These are phyloP conservation scores for Blakeslea trispora DNA, from an alignment of 371 early-diverging fungal species.

Conservation along the genomic window DNA sequence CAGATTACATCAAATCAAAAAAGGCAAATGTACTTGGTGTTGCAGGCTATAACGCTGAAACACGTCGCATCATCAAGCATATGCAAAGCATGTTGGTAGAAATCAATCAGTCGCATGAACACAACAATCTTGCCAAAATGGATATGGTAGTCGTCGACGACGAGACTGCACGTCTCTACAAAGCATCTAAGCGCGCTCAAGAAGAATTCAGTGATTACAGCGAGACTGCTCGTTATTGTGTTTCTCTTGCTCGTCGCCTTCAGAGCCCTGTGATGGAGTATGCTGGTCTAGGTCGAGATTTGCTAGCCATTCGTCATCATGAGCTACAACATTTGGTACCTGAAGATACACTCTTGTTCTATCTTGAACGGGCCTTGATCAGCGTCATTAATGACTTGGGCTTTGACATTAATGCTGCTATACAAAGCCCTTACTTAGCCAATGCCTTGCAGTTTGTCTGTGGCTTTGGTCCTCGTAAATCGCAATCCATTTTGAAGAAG, in stretches of 20 bases:
- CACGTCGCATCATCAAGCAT: constrained; percentile 71
- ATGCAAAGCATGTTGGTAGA: constrained; percentile 63
- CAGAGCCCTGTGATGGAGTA: constrained; percentile 90
- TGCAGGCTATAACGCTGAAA: constrained; percentile 76
- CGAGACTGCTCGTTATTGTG: constrained; percentile 82
- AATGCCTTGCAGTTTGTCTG: constrained; percentile 85
- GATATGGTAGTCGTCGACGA: constrained; percentile 75
- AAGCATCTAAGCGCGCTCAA: constrained; percentile 71
- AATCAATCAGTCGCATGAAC: constrained; percentile 42
- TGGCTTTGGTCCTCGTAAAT: constrained; percentile 96
- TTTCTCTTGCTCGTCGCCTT: constrained; percentile 81
- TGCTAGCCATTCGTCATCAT: constrained; percentile 73
- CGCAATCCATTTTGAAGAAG: constrained; percentile 65
- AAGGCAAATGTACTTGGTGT: constrained; percentile 82
- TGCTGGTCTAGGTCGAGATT: constrained; percentile 76
- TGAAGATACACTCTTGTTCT: constrained; percentile 63
- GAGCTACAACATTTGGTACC: constrained; percentile 74
- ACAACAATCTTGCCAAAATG: constrained; percentile 23
- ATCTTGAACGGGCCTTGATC: constrained; percentile 86
- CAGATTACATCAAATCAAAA: constrained; percentile 62
- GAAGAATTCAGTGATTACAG: constrained; percentile 73
- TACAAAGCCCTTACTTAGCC: constrained; percentile 68
- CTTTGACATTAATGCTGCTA: constrained; percentile 86
- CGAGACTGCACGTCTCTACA: constrained; percentile 85
- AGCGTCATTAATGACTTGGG: constrained; percentile 86